Base-by-base conservation (phyloP, 225 moss, liverwort and hornwort species). In the Marchantia paleacea region DNA sequence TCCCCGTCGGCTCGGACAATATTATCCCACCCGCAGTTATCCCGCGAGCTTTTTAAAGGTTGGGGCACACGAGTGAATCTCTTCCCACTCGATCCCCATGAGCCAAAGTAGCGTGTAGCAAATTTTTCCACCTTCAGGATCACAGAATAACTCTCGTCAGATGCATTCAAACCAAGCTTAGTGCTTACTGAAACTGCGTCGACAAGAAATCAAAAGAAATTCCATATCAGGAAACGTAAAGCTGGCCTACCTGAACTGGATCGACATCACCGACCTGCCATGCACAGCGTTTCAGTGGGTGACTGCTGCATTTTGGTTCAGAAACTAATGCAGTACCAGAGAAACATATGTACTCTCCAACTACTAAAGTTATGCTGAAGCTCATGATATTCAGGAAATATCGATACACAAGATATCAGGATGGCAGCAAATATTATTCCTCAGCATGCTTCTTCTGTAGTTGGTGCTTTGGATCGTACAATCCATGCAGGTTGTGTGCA, bases 241-340 rank as follows among this genome's bases (percentile, higher is more conserved):
- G n/a, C 10, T 31, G 25, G 51, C 62, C 29, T 82, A 82, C 85
- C 85, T 85, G 79, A 50, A 47, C 62, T 52, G 85, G 85, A 82
- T 85, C 85, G 48, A 85, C 85, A 80, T 85, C 85, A 19, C 85
- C 85, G 25, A 85, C 85, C 85, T 85, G 85, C 75, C 55, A 82
- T 26, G 47, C 50, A 48, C 19, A 19, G 50, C 16, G 19, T 50
- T 72, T 49, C n/a, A 26, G 5, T 5, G 58, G 24, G 55, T 57
- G 12, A 76, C 18, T 30, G 12, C 39, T 39, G 15, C 24, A 20
- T 10, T 47, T 13, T 25, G 28, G 3, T 73, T 52, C 52, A 73
- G 52, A 73, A n/a, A 24, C 71, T 52, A 52, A 9, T 12, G 28
- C 29, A 66, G 66, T 26, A 29, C 28, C 10, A 10, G 70, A 70